Percentiles rank a stretch among this genome's conserved stretches.
These are phyloP conservation scores for Crithidia thermophila DNA, from an alignment of 208 protist species.

Conservation along the genomic window DNA sequence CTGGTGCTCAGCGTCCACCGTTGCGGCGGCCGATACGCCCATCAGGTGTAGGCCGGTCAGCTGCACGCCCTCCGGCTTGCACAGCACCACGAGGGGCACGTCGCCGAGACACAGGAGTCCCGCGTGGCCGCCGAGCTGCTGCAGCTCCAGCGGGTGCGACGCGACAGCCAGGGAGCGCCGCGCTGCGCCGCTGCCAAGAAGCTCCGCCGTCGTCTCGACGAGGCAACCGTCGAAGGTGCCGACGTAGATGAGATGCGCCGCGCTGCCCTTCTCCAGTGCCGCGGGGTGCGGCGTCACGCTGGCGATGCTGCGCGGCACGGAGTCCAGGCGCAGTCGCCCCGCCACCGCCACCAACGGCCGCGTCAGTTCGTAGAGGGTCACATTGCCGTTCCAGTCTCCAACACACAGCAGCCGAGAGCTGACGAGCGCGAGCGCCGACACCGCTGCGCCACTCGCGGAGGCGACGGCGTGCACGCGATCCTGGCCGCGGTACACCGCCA, in stretches of 20 bases:
- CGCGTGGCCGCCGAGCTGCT: slow-evolving; percentile 34
- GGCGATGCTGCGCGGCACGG: slow-evolving; percentile 37
- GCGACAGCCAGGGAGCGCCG: slow-evolving; percentile 34
- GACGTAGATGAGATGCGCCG: slow-evolving; percentile 21
- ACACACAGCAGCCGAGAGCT: slow-evolving; percentile 13
- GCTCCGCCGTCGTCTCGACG: slow-evolving; percentile 28
- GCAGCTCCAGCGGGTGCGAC: slow-evolving; percentile 54
- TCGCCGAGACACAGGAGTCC: slow-evolving; percentile 62
- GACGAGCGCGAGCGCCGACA: slow-evolving; percentile 17
- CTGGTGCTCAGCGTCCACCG: slow-evolving; percentile 24
- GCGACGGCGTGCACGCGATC: slow-evolving; percentile 7
- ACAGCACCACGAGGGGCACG: slow-evolving; percentile 62
- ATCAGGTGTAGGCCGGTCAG: slow-evolving; percentile 25
- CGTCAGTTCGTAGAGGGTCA: slow-evolving; percentile 15
- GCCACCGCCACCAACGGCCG: not conserved
- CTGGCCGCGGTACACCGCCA: slow-evolving; percentile 12
- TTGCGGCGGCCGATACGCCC: slow-evolving; percentile 27
- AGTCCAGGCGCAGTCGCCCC: slow-evolving; percentile 20
- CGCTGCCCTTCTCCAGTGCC: not conserved
- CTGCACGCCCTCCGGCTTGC: slow-evolving; percentile 23
- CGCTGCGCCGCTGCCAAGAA: slow-evolving; percentile 15
- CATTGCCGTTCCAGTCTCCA: slow-evolving; percentile 26
- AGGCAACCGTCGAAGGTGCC: slow-evolving; percentile 34
- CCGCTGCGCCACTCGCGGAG: slow-evolving; percentile 1
- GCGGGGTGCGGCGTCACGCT: slow-evolving; percentile 8